Conservation (phyloP, 2,329 filamentous ascomycete genomes). For the Claviceps pazoutovae region DNA sequence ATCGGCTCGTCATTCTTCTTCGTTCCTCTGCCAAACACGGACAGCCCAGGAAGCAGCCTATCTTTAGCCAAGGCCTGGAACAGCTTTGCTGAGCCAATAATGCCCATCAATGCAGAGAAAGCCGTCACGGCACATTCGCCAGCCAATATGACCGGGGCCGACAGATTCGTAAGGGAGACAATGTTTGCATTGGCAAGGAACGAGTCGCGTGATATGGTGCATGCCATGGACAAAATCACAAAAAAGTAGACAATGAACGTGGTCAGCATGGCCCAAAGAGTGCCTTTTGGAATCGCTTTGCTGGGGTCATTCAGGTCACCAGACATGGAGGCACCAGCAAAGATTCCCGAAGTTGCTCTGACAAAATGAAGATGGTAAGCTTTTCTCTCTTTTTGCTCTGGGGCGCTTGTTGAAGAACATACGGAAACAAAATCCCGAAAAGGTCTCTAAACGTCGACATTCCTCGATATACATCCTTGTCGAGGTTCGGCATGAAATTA, state of each 20-base stretch:
- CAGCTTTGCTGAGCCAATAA: conserved; percentile 73
- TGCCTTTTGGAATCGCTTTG: conserved; percentile 74
- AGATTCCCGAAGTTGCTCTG: conserved; percentile 40
- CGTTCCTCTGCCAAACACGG: conserved; percentile 60
- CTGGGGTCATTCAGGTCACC: conserved; percentile 73
- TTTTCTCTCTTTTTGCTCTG: background rate
- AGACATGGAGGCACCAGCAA: conserved; percentile 76
- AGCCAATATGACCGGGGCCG: conserved; percentile 56
- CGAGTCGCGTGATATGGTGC: conserved; percentile 59
- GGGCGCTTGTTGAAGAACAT: conserved; percentile 5
- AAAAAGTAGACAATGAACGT: conserved; percentile 65
- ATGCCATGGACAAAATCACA: conserved; percentile 66
- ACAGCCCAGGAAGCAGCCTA: conserved; percentile 61
- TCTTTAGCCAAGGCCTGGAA: conserved; percentile 73
- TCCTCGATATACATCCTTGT: conserved; percentile 46
- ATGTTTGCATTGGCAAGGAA: conserved; percentile 66
- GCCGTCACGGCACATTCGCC: conserved; percentile 73
- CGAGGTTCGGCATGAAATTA: conserved; percentile 61
- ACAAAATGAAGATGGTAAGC: conserved; percentile 1
- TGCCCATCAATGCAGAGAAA: conserved; percentile 77
- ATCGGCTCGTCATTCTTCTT: conserved; percentile 60
- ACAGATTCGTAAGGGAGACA: conserved; percentile 70
- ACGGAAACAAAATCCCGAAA: conserved; percentile 75
- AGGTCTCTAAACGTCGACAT: conserved; percentile 63
- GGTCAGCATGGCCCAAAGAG: conserved; percentile 59